Percentiles rank a stretch among this genome's conserved stretches.
Conservation (phyloP, 345 rosid species). For the Eucalyptus rudis region DNA sequence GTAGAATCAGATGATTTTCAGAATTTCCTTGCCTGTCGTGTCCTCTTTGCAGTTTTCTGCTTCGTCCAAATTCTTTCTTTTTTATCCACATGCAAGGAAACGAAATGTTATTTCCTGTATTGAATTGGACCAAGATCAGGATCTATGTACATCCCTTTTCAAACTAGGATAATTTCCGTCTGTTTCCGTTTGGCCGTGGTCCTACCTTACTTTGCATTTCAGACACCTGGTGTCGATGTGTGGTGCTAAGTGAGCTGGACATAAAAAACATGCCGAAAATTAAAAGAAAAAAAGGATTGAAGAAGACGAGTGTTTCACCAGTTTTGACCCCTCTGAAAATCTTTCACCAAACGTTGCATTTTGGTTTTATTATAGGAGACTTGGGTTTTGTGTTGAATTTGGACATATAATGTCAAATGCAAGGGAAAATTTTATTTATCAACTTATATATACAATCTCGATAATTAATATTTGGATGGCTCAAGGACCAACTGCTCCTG, state of each 20-base stretch:
- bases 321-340: accelerated
- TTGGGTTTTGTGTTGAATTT: too few relatives aligned
- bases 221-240: too few relatives aligned
- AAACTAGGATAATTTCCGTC: neutral
- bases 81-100: neutral
- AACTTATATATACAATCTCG: too few relatives aligned
- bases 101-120: neutral
- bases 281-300: too few relatives aligned
- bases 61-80: neutral
- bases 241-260: too few relatives aligned
- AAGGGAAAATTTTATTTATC: too few relatives aligned
- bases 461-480: too few relatives aligned
- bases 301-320: too few relatives aligned
- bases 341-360: too few relatives aligned
- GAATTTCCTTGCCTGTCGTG: neutral
- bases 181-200: neutral
- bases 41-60: neutral
- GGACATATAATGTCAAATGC: too few relatives aligned
- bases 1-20: neutral
- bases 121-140: neutral
- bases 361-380: too few relatives aligned
- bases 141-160: neutral
- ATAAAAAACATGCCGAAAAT: neutral
- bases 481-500: accelerated
- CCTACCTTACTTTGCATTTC: too few relatives aligned